Percentiles rank a stretch among this genome's conserved stretches.
phyloP scores from a whole-genome alignment of 2,329 filamentous ascomycete species.

The Beauveria caledonica region DNA sequence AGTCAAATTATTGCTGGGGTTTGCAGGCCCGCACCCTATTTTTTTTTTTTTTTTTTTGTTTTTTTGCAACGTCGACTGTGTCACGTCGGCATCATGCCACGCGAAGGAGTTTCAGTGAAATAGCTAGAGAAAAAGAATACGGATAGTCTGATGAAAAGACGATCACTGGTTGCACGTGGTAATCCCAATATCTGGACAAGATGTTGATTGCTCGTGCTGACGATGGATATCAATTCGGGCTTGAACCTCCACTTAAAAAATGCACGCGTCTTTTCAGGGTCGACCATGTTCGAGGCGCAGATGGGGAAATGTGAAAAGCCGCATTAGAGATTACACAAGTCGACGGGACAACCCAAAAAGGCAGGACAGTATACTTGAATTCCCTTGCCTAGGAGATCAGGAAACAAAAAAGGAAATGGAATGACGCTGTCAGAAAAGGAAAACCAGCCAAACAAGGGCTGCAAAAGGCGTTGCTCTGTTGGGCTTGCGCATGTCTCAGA shows the following conservation, averaged over 20 bases:
- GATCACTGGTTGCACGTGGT: background rate
- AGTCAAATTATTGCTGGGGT: background rate
- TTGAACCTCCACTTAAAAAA: background rate
- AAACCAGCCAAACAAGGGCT: background rate
- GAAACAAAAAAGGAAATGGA: background rate
- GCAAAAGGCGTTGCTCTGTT: background rate
- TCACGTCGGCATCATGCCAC: conserved; percentile 4
- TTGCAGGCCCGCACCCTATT: background rate
- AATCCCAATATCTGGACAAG: too few relatives aligned
- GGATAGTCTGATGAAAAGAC: too few relatives aligned
- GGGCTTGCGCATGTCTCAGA: conserved; percentile 3
- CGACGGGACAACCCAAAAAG: background rate
- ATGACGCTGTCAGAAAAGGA: background rate
- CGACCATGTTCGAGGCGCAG: background rate
- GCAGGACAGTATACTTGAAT: background rate
- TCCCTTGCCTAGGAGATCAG: background rate
- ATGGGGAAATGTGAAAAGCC: background rate
- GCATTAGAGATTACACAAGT: background rate
- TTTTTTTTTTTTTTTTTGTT: too few relatives aligned
- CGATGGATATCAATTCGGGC: background rate
- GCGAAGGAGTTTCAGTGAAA: conserved; percentile 1
- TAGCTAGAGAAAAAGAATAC: background rate
- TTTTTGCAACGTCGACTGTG: conserved; percentile 2
- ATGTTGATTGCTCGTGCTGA: background rate
- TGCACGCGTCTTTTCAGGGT: background rate